Base-by-base conservation (phyloP, 352 stramenopile species). In the Thalassiosira livingstoniorum region DNA sequence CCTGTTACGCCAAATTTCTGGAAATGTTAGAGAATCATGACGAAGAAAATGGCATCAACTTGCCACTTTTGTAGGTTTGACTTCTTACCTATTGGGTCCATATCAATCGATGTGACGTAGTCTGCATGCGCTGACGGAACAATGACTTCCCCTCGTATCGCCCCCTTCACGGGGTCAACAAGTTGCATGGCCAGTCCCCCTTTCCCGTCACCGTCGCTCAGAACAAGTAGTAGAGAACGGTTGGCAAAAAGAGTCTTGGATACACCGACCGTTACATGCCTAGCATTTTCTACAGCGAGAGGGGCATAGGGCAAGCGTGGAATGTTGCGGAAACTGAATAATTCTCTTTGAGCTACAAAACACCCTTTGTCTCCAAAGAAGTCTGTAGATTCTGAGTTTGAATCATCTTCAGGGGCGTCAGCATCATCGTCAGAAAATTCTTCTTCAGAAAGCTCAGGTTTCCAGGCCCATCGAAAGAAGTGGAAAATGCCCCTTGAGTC, bases 401-500 rank as follows among this genome's bases (percentile, higher is more conserved):
- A 62, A 34, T 78, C 65, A 68, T 92, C 78, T 13, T 79, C 34
- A 13, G 69, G 73, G 21, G 55, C 47, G 54, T 80, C 51, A n/a
- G 54, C 78, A 58, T 81, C 80, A 35, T 83, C 82, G 54, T 92
- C 86, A 79, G 82, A 83, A 7, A 55, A 2, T 25, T 88, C 74
- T 27, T 87, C 80, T 42, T 85, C 80, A 43, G 73, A 72, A 23
- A 86, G 73, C 37, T 90, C 83, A 60, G 83, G 72, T 67, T 92
- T 92, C 92, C 92, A 95, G 23, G 86, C 85, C 90, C 90, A 95
- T 63, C 90, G 78, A 68, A 95, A 95, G 47, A 88, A 95, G 84
- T 95, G 90, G 69, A 93, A 95, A 25, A 94, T 87, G 10, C 92
- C 92, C 27, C 86, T 88, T 35, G 84, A 78, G 73, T 94, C 90